Percentiles rank a stretch among this genome's conserved stretches.
These are phyloP conservation scores for Heimioporus sp. DNA, from an alignment of 768 basidiomycete species.

Conservation along the genomic window DNA sequence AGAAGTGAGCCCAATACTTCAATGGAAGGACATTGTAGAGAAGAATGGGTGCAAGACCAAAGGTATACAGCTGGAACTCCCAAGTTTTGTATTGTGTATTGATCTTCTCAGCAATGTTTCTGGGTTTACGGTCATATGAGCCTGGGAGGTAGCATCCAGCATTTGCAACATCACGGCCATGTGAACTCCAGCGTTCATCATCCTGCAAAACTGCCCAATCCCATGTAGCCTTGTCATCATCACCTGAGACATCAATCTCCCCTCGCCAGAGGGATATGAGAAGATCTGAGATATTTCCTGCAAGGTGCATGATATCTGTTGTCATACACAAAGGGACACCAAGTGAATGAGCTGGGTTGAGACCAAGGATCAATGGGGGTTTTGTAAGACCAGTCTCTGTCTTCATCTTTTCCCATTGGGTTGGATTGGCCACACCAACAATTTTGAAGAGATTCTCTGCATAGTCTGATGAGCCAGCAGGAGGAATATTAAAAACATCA, in stretches of 20 bases:
- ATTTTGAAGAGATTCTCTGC: neutral
- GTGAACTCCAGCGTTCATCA: constrained; percentile 12
- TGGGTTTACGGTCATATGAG: too few relatives aligned
- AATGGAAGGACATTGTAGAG: constrained; percentile 14
- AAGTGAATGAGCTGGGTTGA: constrained; percentile 20
- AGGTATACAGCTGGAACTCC: constrained; percentile 22
- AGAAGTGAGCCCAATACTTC: constrained; percentile 18
- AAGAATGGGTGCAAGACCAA: constrained; percentile 17
- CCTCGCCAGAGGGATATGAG: constrained; percentile 24
- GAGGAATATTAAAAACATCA: neutral
- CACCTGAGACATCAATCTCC: constrained; percentile 5
- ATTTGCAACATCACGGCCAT: too few relatives aligned
- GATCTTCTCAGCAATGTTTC: constrained; percentile 15
- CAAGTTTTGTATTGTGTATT: constrained; percentile 29
- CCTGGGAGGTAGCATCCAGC: too few relatives aligned
- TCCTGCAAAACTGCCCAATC: constrained; percentile 28
- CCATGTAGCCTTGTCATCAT: constrained; percentile 29
- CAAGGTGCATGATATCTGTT: constrained; percentile 44
- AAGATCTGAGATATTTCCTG: constrained; percentile 25
- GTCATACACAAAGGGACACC: constrained; percentile 35
- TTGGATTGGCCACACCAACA: neutral
- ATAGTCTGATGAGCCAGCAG: neutral
- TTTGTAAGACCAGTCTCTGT: neutral
- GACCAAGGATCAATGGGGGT: neutral
- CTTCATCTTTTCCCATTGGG: neutral